Evolutionary conservation across 2,329 filamentous ascomycete species (phyloP), one percentile per base, ranked within the genome.

Genomic region (Pochonia chlamydosporia): DNA sequence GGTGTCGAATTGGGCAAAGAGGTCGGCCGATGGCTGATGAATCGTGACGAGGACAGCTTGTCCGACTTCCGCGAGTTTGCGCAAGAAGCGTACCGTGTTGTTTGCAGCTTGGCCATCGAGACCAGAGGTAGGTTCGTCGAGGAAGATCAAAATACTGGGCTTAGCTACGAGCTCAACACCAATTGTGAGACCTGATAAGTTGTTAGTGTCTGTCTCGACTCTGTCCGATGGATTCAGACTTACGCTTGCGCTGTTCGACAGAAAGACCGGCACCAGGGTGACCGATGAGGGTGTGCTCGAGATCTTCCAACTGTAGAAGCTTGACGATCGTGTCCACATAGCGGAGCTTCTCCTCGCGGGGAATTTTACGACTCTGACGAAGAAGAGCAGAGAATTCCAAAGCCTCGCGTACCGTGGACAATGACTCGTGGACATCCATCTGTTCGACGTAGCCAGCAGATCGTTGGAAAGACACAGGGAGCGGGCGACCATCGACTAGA

Each of bases 241-340:
- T 73, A 43, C 72, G 69, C 61, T 78, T 78, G 33, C 73, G 66
- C 59, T 78, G 74, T 49, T 78, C 74, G 2, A 75, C 70, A 30
- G 73, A 77, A 10, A 83, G 51, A 1, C 73, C 72, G 4, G 65
- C 64, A 41, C 85, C 86, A 3, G 69, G 58, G 7, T 59, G 51
- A 1, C 74, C 74, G 21, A 78, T 73, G 0, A 78, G 58, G 0
- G 73, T 73, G 44, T 78, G 66, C 2, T 66, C 69, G 4, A 76
- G 58, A n/a, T 74, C 69, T 33, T 70, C 63, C 6, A 78, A 64
- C 49, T 76, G 73, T 1, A 78, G 59, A 0, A 78, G 64, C 55
- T 88, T 85, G 57, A 93, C 87, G 35, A 92, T 85, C 49, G 87
- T 85, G 43, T 89, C 78, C 8, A 91, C 87, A 53, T 92, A 92